phyloP scores from a whole-genome alignment of 169 alveolate genomes.

The Eimeria sp. region DNA sequence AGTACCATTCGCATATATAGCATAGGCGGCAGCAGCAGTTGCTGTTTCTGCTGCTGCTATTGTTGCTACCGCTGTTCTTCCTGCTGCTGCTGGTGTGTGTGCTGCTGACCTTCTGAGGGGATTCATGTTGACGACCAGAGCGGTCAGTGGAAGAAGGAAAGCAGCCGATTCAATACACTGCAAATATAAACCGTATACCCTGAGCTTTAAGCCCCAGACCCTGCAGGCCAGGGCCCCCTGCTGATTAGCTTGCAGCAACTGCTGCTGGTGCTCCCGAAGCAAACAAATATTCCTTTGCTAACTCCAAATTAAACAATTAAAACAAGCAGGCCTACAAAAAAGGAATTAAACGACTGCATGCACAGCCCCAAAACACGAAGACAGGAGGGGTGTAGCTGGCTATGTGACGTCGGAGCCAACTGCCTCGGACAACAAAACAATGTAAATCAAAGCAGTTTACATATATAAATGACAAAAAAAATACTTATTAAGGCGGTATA shows the following conservation, averaged over 20 bases:
- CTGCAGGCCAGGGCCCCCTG: not conserved
- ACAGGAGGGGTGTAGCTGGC: not conserved
- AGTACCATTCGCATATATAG: not conserved
- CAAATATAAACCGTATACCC: not conserved
- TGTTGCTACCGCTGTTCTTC: not conserved
- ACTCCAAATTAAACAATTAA: not conserved
- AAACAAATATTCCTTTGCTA: not conserved
- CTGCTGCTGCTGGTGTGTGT: not conserved
- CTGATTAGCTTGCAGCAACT: not conserved
- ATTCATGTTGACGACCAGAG: not conserved
- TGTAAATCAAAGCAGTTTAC: not conserved
- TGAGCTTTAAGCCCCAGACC: not conserved
- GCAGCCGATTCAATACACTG: not conserved
- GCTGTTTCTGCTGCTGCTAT: not conserved
- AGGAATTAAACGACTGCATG: not conserved
- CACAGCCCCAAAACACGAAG: slow-evolving; percentile 20
- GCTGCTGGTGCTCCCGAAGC: not conserved
- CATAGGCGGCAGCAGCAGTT: not conserved
- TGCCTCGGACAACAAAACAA: not conserved
- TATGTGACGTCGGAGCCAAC: not conserved
- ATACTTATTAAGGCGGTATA: not conserved
- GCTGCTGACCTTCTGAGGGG: slow-evolving; percentile 4
- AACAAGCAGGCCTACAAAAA: not conserved
- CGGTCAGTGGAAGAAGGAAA: not conserved
- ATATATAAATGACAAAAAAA: not conserved